Evolutionary conservation across 192 early-diverging fungal genomes (phyloP).

Genomic region (Geranomyces michiganensis): DNA sequence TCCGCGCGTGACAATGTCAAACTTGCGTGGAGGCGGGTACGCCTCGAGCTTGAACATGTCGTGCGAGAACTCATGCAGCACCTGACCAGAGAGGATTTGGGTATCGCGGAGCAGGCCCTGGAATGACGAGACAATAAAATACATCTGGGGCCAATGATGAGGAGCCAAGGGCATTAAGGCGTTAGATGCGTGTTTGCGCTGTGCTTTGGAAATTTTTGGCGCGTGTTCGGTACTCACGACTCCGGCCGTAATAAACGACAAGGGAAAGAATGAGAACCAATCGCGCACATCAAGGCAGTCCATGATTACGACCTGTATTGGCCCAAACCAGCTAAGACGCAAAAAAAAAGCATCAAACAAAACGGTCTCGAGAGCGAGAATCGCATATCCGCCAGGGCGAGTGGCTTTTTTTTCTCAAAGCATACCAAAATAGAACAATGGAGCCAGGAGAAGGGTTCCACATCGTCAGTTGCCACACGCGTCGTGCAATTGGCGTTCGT

Average conservation of each 20-base stretch:
- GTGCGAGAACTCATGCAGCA: constrained; percentile 27
- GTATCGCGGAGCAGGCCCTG: constrained; percentile 18
- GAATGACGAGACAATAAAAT: constrained; percentile 15
- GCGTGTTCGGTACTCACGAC: too few relatives aligned
- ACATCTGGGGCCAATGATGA: constrained; percentile 10
- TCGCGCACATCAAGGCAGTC: constrained; percentile 1
- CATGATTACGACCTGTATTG: constrained; percentile 24
- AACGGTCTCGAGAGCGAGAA: too few relatives aligned
- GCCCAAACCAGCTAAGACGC: constrained; percentile 20
- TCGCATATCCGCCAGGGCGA: too few relatives aligned
- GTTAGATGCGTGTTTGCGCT: too few relatives aligned
- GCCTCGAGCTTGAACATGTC: constrained; percentile 23
- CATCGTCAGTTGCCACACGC: constrained; percentile 22
- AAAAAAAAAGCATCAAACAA: not conserved
- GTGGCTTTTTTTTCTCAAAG: too few relatives aligned
- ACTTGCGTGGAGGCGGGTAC: constrained; percentile 14
- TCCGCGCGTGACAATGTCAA: constrained; percentile 18
- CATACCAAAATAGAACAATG: constrained; percentile 26
- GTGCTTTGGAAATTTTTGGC: too few relatives aligned
- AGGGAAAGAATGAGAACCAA: constrained; percentile 13
- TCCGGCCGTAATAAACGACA: not conserved
- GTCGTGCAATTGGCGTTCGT: not conserved
- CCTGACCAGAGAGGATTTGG: constrained; percentile 21
- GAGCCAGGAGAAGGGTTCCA: constrained; percentile 28
- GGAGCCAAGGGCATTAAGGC: too few relatives aligned